phyloP scores from a whole-genome alignment of 2,329 filamentous ascomycete genomes.

The Penicillium freii region DNA sequence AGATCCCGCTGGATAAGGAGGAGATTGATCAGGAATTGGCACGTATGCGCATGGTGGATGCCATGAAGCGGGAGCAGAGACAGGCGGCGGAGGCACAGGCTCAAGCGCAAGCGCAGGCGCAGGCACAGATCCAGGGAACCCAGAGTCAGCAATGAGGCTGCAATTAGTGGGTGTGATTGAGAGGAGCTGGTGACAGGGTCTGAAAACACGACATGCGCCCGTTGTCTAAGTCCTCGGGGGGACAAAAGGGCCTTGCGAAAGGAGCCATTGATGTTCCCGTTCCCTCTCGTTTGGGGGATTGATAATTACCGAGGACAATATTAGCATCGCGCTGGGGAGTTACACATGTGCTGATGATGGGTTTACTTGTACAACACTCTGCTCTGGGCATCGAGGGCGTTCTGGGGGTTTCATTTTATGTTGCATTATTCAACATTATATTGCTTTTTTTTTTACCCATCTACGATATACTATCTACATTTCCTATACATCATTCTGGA shows the following conservation, averaged over 20 bases:
- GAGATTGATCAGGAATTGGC: slow-evolving; percentile 75
- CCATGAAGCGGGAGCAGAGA: slow-evolving; percentile 49
- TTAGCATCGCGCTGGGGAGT: slow-evolving; percentile 11
- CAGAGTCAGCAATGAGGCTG: slow-evolving; percentile 21
- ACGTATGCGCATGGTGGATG: slow-evolving; percentile 57
- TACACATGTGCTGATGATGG: slow-evolving; percentile 20
- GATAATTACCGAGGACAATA: not conserved
- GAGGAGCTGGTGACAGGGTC: not conserved
- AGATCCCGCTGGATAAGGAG: slow-evolving; percentile 53
- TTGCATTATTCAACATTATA: not conserved
- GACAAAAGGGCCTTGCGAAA: not conserved
- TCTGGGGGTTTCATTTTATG: slow-evolving; percentile 16
- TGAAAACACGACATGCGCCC: not conserved
- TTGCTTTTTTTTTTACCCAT: slow-evolving; percentile 7
- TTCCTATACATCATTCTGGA: slow-evolving; percentile 11
- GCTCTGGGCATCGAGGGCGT: slow-evolving; percentile 34
- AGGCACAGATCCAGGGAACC: slow-evolving; percentile 16
- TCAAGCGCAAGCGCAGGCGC: slow-evolving; percentile 15
- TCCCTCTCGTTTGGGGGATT: not conserved
- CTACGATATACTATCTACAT: slow-evolving; percentile 6
- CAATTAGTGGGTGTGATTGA: not conserved
- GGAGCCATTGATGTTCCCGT: not conserved
- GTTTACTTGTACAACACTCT: slow-evolving; percentile 34
- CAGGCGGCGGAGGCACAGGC: slow-evolving; percentile 32
- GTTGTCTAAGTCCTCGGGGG: not conserved